These are phyloP conservation scores for Pezizomycotina sp. DNA, from an alignment of 2,329 filamentous ascomycete genomes.

Conservation along the genomic window DNA sequence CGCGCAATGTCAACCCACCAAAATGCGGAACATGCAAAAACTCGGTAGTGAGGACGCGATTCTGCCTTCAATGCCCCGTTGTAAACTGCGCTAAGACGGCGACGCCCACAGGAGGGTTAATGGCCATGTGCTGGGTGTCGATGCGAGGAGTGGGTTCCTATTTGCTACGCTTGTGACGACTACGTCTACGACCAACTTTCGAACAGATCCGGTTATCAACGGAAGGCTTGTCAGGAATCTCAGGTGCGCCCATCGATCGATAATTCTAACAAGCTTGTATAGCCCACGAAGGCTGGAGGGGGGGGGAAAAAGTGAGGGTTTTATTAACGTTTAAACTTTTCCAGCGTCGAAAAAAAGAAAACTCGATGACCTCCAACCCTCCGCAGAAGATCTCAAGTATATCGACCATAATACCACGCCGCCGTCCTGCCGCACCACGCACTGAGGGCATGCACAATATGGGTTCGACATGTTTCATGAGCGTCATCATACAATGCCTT, in stretches of 20 bases:
- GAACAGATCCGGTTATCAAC: slow-evolving; percentile 49
- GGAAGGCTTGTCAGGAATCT: slow-evolving; percentile 43
- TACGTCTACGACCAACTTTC: slow-evolving; percentile 67
- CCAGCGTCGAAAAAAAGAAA: slow-evolving; percentile 54
- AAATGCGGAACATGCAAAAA: slow-evolving; percentile 20
- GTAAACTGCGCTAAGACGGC: slow-evolving; percentile 19
- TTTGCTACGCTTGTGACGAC: slow-evolving; percentile 69
- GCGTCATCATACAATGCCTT: slow-evolving; percentile 85
- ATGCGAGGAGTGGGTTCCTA: slow-evolving; percentile 55
- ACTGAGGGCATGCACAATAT: slow-evolving; percentile 89
- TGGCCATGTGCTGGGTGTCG: slow-evolving; percentile 31
- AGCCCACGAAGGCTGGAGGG: not conserved
- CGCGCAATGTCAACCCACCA: slow-evolving; percentile 13
- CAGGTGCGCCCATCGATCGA: slow-evolving; percentile 39
- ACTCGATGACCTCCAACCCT: slow-evolving; percentile 39
- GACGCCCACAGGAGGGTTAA: slow-evolving; percentile 11
- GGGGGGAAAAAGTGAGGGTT: not conserved
- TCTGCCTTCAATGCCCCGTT: slow-evolving; percentile 21
- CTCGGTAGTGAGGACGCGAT: slow-evolving; percentile 17
- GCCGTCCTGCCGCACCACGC: slow-evolving; percentile 68
- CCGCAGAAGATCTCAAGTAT: slow-evolving; percentile 52
- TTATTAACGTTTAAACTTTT: slow-evolving; percentile 1
- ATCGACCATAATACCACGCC: slow-evolving; percentile 61
- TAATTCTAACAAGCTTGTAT: not conserved
- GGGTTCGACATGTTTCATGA: slow-evolving; percentile 96